These are phyloP conservation scores for Phaeosphaeria sp. DNA, from an alignment of 2,329 filamentous ascomycete genomes.

Conservation along the genomic window DNA sequence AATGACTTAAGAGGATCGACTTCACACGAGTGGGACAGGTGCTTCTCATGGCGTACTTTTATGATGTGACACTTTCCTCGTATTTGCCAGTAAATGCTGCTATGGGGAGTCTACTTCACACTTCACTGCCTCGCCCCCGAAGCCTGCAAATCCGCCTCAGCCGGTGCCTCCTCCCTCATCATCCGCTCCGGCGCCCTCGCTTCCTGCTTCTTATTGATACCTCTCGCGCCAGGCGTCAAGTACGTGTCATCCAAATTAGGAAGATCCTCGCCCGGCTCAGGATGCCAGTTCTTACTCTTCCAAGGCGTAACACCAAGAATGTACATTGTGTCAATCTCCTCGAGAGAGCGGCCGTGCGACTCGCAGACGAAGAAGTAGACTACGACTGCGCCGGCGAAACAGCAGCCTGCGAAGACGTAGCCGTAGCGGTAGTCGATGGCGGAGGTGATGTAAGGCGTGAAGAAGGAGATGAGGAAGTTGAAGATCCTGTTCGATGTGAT, in stretches of 20 bases:
- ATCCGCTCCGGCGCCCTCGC: conserved; percentile 33
- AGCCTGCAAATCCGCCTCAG: conserved; percentile 21
- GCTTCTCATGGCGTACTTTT: too few relatives aligned
- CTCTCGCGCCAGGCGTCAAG: conserved; percentile 42
- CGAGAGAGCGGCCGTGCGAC: conserved; percentile 73
- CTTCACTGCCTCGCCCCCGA: conserved; percentile 13
- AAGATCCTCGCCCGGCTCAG: conserved; percentile 42
- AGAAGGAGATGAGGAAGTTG: conserved; percentile 65
- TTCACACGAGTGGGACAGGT: too few relatives aligned
- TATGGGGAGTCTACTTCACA: too few relatives aligned
- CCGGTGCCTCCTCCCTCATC: conserved; percentile 28
- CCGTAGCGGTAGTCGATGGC: conserved; percentile 77
- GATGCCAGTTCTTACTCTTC: conserved; percentile 64
- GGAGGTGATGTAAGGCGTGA: conserved; percentile 78
- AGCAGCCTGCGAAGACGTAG: conserved; percentile 77
- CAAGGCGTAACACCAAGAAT: conserved; percentile 69
- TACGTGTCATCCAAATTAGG: conserved; percentile 42
- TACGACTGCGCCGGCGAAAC: conserved; percentile 67
- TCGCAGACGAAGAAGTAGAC: conserved; percentile 83
- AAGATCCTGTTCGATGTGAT: conserved; percentile 49
- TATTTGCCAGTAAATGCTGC: too few relatives aligned
- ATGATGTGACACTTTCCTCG: too few relatives aligned
- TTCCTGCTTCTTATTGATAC: conserved; percentile 44
- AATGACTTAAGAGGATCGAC: too few relatives aligned
- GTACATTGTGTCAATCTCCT: conserved; percentile 80